Evolutionary conservation across 345 rosid genomes (phyloP), one percentile per base, ranked within the genome.

Genomic region (Lagerstroemia speciosa): DNA sequence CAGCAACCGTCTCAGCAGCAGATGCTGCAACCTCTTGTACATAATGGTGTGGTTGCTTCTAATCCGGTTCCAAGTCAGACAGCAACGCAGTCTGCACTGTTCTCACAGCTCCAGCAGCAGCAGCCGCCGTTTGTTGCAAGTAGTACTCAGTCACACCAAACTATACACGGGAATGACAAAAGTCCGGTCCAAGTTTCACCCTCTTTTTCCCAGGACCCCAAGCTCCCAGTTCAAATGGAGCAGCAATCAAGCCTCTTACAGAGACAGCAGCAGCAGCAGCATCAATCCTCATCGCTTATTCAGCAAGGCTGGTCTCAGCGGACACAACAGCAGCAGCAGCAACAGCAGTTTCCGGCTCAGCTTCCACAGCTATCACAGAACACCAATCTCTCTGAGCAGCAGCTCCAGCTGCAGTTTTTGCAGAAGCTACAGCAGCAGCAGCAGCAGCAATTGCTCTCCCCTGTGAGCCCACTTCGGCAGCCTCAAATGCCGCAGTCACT

Each of bases 311-410:
- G 76, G 77, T 79, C 83, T 80, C 64, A 67, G 74, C 46, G 16
- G 46, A 16, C 46, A 41, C 97, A 82, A 71, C 96, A 87, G 80
- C 67, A 29, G 55, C 52, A n/a, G n/a, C n/a, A n/a, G n/a, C n/a
- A n/a, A n/a, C n/a, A 36, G 64, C 71, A 55, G 68, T 71, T 74
- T 61, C 92, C 83, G 64, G 24, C 76, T 19, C 76, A 67, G 62
- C 50, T 67, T 73, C 71, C 66, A 67, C 97, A 88, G 64, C 62
- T 80, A 48, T 70, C 84, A 64, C 97, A 79, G 79, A 82, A 87
- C 52, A 78, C 87, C 46, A 78, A 85, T 71, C 83, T 88, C 77
- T 76, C 95, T 36, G 99, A 91, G 50, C 99, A 94, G 69, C 97
- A 90, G 77, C 75, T 86, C 75, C 97, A 89, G 40, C 80, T 83